Percentiles rank a stretch among this genome's conserved stretches.
Conservation (phyloP, 2,329 filamentous ascomycete genomes). For the Diplodia sapinea region DNA sequence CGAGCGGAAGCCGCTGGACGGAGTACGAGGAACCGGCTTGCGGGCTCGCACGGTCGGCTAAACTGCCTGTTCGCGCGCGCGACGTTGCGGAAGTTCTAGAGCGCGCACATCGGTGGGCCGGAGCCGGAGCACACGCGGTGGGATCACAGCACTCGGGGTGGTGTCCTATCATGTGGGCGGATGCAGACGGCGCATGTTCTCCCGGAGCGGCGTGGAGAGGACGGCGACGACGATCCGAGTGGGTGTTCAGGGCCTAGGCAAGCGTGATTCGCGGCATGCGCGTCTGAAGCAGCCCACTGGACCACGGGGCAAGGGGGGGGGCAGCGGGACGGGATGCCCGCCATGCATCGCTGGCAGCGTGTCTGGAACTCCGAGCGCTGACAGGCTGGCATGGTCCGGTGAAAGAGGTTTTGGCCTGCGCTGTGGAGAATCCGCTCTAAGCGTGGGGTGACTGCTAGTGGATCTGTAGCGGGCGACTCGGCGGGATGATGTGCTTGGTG, state of each 20-base stretch:
- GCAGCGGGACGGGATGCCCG: constrained; percentile 30
- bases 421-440: constrained; percentile 20
- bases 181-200: constrained; percentile 3
- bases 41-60: constrained; percentile 13
- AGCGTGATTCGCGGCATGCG: constrained; percentile 21
- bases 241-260: constrained; percentile 14
- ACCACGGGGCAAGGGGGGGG: constrained; percentile 22
- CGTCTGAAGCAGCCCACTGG: constrained; percentile 24
- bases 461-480: constrained; percentile 26
- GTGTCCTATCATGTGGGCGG: constrained; percentile 22
- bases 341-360: constrained; percentile 20
- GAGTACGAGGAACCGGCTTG: background rate
- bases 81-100: constrained; percentile 15
- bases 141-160: constrained; percentile 1
- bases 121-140: constrained; percentile 5
- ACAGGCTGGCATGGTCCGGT: constrained; percentile 22
- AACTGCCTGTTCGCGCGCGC: constrained; percentile 6
- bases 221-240: constrained; percentile 19
- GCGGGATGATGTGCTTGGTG: constrained; percentile 29
- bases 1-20: background rate
- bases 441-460: constrained; percentile 25
- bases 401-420: constrained; percentile 4
- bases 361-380: background rate
- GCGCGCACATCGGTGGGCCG: constrained; percentile 4
- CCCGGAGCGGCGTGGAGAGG: background rate